Evolutionary conservation across 805 yeast species (phyloP).

Genomic region (Naumovozyma castellii): DNA sequence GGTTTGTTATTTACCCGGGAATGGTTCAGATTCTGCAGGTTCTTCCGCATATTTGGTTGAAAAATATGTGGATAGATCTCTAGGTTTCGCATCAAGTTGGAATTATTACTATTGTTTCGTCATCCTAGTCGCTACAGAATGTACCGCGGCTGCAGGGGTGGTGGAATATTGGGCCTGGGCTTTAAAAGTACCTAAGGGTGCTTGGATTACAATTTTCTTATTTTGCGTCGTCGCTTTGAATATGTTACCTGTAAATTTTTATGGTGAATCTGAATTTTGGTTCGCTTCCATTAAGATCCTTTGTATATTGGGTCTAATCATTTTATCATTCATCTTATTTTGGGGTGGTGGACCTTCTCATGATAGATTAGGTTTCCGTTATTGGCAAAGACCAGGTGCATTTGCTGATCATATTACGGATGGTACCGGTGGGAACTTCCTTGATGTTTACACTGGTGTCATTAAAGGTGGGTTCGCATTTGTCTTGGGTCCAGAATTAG

Average conservation of each 20-base stretch:
- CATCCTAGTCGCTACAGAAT: constrained; percentile 47
- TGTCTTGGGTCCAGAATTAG: constrained; percentile 54
- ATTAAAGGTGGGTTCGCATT: constrained; percentile 60
- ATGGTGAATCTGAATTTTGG: constrained; percentile 34
- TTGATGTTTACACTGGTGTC: constrained; percentile 54
- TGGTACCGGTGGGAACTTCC: constrained; percentile 53
- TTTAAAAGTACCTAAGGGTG: constrained; percentile 40
- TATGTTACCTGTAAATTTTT: constrained; percentile 42
- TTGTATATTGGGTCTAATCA: constrained; percentile 37
- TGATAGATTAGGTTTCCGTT: constrained; percentile 56
- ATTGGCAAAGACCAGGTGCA: constrained; percentile 54
- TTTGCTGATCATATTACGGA: constrained; percentile 40
- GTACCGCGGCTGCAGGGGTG: constrained; percentile 56
- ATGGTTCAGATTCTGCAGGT: constrained; percentile 38
- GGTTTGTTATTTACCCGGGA: constrained; percentile 51
- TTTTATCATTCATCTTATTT: constrained; percentile 38
- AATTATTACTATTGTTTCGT: constrained; percentile 43
- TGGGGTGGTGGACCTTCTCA: constrained; percentile 38
- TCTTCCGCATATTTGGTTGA: constrained; percentile 51
- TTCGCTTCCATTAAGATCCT: constrained; percentile 38
- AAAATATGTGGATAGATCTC: constrained; percentile 48
- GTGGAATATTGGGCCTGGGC: constrained; percentile 51
- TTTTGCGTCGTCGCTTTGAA: constrained; percentile 39
- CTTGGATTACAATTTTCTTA: constrained; percentile 49
- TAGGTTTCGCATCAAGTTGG: constrained; percentile 58